A percentile compares a stretch with the other conserved stretches of the same genome.
Evolutionary conservation across 495 filamentous ascomycete species (phyloP).

Genomic region (Talaromyces adpressus): DNA sequence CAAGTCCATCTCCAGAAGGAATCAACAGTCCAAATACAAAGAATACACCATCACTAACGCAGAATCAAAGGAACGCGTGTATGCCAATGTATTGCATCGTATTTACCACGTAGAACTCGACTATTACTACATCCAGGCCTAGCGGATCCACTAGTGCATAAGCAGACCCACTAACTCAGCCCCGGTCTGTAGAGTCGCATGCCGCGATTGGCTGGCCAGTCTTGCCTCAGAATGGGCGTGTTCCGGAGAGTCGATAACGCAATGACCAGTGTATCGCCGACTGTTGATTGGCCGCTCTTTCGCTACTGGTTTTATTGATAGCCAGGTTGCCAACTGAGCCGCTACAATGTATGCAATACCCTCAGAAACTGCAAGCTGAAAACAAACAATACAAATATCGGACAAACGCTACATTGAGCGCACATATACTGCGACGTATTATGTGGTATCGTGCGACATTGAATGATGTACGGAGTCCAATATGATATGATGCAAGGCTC

Average conservation of each 20-base stretch:
- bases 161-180: background rate
- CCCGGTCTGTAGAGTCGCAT: background rate
- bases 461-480: background rate
- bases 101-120: background rate
- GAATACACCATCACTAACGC: background rate
- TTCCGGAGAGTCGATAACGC: background rate
- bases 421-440: background rate
- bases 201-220: slow-evolving; percentile 1
- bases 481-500: slow-evolving; percentile 5
- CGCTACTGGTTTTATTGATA: too few relatives aligned
- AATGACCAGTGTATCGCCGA: background rate
- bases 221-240: background rate
- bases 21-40: background rate
- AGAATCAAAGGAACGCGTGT: too few relatives aligned
- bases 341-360: background rate
- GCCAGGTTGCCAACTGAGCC: background rate
- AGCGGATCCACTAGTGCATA: too few relatives aligned
- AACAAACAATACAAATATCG: background rate
- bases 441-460: background rate
- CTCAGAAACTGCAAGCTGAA: background rate
- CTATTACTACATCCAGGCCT: background rate
- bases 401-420: background rate
- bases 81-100: background rate
- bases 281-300: background rate
- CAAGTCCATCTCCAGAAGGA: too few relatives aligned